These are phyloP conservation scores for Venturia nashicola DNA, from an alignment of 2,329 filamentous ascomycete species.

Conservation along the genomic window DNA sequence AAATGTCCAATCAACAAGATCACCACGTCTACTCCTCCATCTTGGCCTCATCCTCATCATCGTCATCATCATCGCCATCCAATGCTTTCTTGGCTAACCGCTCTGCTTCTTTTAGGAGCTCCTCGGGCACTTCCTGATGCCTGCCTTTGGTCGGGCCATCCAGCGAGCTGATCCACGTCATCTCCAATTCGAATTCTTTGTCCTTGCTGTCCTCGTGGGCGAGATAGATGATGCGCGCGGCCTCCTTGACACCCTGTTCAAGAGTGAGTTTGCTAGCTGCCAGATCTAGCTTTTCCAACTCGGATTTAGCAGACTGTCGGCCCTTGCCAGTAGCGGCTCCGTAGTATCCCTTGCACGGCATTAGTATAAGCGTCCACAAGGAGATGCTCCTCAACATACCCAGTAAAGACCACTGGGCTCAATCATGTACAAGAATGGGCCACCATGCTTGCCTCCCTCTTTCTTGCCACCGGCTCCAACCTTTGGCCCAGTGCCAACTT, in stretches of 20 bases:
- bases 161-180: slow-evolving; percentile 88
- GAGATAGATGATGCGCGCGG: slow-evolving; percentile 91
- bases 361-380: background rate
- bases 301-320: slow-evolving; percentile 90
- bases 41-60: slow-evolving; percentile 58
- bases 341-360: slow-evolving; percentile 62
- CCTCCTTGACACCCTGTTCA: slow-evolving; percentile 85
- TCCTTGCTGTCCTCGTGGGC: slow-evolving; percentile 99
- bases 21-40: slow-evolving; percentile 64
- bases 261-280: slow-evolving; percentile 64
- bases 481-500: slow-evolving; percentile 71
- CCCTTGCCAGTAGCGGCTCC: slow-evolving; percentile 96
- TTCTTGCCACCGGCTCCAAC: slow-evolving; percentile 77
- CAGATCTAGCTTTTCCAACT: slow-evolving; percentile 95
- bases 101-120: slow-evolving; percentile 83
- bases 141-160: slow-evolving; percentile 84
- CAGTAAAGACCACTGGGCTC: slow-evolving; percentile 95
- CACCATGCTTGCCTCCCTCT: slow-evolving; percentile 63
- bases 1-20: background rate
- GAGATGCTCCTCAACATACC: slow-evolving; percentile 34
- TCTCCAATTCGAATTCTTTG: slow-evolving; percentile 98
- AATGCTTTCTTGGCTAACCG: slow-evolving; percentile 80
- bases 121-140: slow-evolving; percentile 87
- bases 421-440: slow-evolving; percentile 95
- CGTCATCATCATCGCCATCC: slow-evolving; percentile 72